Percentiles rank a stretch among this genome's conserved stretches.
phyloP scores from a whole-genome alignment of 306 rosid genomes.

The Ormosia emarginata region DNA sequence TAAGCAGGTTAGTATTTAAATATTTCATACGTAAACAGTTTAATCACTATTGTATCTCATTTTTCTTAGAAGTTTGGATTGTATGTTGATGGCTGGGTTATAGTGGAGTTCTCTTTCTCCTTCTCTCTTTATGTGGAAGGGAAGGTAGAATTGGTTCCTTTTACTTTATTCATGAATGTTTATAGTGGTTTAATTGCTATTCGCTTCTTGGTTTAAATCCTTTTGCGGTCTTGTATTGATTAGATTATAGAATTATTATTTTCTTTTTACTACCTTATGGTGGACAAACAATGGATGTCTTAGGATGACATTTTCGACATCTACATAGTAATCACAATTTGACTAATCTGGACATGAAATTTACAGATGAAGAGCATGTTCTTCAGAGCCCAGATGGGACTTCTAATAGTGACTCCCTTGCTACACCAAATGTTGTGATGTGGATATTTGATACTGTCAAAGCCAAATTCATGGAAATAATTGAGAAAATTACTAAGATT shows the following conservation, averaged over 20 bases:
- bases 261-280: neutral
- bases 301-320: neutral
- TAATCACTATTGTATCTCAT: neutral
- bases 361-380: constrained; percentile 32
- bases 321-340: neutral
- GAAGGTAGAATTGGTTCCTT: neutral
- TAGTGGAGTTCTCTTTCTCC: neutral
- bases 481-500: constrained; percentile 44
- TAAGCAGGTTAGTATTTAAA: constrained; percentile 44
- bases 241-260: neutral
- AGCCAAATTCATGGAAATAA: constrained; percentile 43
- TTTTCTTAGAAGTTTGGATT: neutral
- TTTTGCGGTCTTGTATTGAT: neutral
- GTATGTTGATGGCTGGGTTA: neutral
- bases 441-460: constrained; percentile 41
- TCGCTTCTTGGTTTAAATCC: neutral
- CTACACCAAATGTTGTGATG: constrained; percentile 25
- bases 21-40: neutral
- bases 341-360: neutral
- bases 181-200: neutral
- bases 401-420: constrained; percentile 14
- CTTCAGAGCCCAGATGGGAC: constrained; percentile 12
- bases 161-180: neutral
- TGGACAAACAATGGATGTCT: neutral
- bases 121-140: neutral